Evolutionary conservation across 306 rosid genomes (phyloP).

Genomic region (Amphicarpaea edgeworthii): DNA sequence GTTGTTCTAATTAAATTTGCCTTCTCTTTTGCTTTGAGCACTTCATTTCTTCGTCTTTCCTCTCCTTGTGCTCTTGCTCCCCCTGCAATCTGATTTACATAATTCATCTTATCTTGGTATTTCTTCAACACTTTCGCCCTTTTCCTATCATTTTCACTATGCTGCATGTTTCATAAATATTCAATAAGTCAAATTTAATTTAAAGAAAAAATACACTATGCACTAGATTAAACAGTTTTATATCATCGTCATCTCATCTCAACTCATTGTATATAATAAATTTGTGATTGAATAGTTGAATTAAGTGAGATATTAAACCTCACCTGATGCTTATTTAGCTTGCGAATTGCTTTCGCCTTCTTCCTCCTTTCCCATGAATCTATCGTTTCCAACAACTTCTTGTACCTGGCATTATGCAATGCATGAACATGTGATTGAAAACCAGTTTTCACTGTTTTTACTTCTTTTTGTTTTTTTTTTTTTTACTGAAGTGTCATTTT

Average conservation of each 20-base stretch:
- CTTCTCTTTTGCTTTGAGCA: conserved; percentile 63
- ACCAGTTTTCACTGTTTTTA: background rate
- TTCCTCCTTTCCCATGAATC: conserved; percentile 76
- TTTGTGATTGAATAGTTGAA: background rate
- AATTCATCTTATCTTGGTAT: conserved; percentile 45
- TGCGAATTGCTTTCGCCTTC: conserved; percentile 60
- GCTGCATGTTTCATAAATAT: conserved; percentile 43
- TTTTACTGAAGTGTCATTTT: background rate
- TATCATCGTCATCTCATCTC: no score
- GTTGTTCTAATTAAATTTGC: conserved; percentile 67
- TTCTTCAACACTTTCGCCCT: conserved; percentile 52
- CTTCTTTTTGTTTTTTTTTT: background rate
- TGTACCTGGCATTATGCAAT: conserved; percentile 63
- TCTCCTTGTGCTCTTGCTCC: conserved; percentile 76
- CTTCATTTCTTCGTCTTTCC: conserved; percentile 55
- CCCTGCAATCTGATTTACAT: conserved; percentile 55
- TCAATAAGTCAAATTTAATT: background rate
- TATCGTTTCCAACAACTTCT: conserved; percentile 58
- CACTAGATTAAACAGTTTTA: no score
- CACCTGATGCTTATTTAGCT: conserved; percentile 58
- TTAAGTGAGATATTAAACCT: background rate
- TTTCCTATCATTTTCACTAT: conserved; percentile 48
- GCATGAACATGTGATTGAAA: background rate
- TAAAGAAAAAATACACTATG: no score
- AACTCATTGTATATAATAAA: no score